phyloP scores from a whole-genome alignment of 495 filamentous ascomycete genomes.

The Polyplosphaeria fusca region DNA sequence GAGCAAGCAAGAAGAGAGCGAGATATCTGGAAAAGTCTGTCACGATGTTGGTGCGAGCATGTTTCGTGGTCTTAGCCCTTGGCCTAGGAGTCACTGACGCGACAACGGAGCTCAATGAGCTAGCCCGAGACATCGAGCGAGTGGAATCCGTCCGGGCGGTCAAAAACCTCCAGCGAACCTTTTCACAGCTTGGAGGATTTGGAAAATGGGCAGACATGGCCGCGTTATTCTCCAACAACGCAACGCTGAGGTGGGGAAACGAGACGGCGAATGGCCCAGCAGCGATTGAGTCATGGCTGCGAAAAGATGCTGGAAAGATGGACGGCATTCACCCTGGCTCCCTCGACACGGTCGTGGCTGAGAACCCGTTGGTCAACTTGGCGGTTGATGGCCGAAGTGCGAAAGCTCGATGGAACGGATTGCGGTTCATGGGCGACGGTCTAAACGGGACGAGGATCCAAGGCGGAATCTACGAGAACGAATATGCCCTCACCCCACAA shows the following conservation, averaged over 20 bases:
- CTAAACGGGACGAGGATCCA: constrained; percentile 9
- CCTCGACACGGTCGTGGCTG: constrained; percentile 10
- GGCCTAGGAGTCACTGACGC: not conserved
- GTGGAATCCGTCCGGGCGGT: constrained; percentile 27
- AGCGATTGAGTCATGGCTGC: constrained; percentile 11
- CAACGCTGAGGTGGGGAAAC: constrained; percentile 18
- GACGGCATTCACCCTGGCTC: constrained; percentile 16
- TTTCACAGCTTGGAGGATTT: constrained; percentile 17
- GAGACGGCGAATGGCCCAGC: constrained; percentile 6
- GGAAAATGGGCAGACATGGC: constrained; percentile 12
- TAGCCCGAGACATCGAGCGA: constrained; percentile 13
- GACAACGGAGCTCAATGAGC: constrained; percentile 1
- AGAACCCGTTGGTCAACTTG: constrained; percentile 15
- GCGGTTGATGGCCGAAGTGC: constrained; percentile 16
- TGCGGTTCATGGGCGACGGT: constrained; percentile 26
- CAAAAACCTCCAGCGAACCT: constrained; percentile 15
- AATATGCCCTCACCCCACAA: not conserved
- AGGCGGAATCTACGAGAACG: constrained; percentile 27
- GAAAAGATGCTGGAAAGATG: constrained; percentile 16
- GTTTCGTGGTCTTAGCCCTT: not conserved
- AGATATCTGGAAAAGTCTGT: no score
- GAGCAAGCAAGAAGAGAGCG: not conserved
- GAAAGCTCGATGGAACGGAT: constrained; percentile 24
- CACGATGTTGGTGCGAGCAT: not conserved
- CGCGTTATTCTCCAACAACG: constrained; percentile 11